These are phyloP conservation scores for Clavariopsis aquatica DNA, from an alignment of 495 filamentous ascomycete genomes.

Conservation along the genomic window DNA sequence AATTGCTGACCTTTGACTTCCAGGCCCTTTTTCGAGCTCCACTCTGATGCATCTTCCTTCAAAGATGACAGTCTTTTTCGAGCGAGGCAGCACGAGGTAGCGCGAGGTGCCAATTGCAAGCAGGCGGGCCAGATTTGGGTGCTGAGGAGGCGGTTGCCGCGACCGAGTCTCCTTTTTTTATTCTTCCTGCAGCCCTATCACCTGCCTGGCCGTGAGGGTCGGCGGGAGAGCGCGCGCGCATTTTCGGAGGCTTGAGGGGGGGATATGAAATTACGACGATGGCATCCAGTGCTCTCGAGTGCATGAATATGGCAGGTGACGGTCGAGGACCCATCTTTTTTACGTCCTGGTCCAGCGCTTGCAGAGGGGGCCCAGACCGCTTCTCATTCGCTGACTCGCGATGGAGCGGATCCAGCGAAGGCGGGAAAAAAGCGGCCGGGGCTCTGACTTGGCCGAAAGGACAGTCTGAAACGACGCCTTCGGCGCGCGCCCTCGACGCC, in stretches of 20 bases:
- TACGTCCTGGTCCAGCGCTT: slow-evolving; percentile 18
- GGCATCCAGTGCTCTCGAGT: slow-evolving; percentile 20
- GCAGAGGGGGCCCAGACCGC: not conserved
- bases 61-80: not conserved
- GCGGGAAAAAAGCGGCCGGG: slow-evolving; percentile 26
- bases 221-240: slow-evolving; percentile 28
- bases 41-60: slow-evolving; percentile 10
- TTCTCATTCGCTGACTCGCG: slow-evolving; percentile 34
- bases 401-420: slow-evolving; percentile 19
- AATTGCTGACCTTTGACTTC: not conserved
- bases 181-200: slow-evolving; percentile 20
- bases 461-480: slow-evolving; percentile 28
- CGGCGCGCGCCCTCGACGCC: slow-evolving; percentile 3
- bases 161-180: slow-evolving; percentile 10
- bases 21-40: slow-evolving; percentile 11
- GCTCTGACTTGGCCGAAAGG: slow-evolving; percentile 21
- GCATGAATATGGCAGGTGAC: slow-evolving; percentile 30
- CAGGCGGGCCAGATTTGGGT: not conserved
- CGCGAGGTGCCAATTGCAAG: slow-evolving; percentile 21
- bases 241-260: slow-evolving; percentile 4
- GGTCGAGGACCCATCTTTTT: slow-evolving; percentile 14
- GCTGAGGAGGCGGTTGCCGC: slow-evolving; percentile 19
- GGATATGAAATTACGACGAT: slow-evolving; percentile 28
- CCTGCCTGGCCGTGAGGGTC: slow-evolving; percentile 7
- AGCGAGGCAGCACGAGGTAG: slow-evolving; percentile 12